phyloP scores from a whole-genome alignment of 495 filamentous ascomycete species.

The Bacidia rubella region DNA sequence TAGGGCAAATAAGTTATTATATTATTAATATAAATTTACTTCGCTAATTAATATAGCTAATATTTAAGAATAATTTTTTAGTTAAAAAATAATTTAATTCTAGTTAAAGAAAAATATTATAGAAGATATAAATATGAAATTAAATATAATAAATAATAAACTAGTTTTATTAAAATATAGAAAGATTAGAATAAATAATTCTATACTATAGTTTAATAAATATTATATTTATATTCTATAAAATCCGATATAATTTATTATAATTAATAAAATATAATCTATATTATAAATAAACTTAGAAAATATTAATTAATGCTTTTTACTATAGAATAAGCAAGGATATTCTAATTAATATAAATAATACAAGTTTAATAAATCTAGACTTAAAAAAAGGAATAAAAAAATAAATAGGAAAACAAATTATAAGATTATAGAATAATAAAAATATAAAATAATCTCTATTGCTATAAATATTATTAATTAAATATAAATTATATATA shows the following conservation, averaged over 20 bases:
- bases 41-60: not conserved
- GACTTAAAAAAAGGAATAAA: constrained; percentile 6
- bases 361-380: not conserved
- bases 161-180: constrained; percentile 2
- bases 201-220: not conserved
- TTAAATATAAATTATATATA: not conserved
- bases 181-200: not conserved
- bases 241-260: constrained; percentile 1
- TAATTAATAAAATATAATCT: constrained; percentile 1
- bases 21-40: not conserved
- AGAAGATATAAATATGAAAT: not conserved
- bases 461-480: not conserved
- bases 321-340: not conserved
- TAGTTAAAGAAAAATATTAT: not conserved
- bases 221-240: constrained; percentile 6
- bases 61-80: not conserved
- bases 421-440: not conserved
- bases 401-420: not conserved
- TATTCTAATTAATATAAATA: not conserved
- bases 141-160: not conserved
- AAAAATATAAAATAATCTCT: constrained; percentile 2
- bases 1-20: not conserved
- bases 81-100: not conserved
- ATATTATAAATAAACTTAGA: constrained; percentile 2
- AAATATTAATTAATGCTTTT: not conserved